Conservation (phyloP, 371 early-diverging fungal genomes). For the Dichotomocladium elegans region DNA sequence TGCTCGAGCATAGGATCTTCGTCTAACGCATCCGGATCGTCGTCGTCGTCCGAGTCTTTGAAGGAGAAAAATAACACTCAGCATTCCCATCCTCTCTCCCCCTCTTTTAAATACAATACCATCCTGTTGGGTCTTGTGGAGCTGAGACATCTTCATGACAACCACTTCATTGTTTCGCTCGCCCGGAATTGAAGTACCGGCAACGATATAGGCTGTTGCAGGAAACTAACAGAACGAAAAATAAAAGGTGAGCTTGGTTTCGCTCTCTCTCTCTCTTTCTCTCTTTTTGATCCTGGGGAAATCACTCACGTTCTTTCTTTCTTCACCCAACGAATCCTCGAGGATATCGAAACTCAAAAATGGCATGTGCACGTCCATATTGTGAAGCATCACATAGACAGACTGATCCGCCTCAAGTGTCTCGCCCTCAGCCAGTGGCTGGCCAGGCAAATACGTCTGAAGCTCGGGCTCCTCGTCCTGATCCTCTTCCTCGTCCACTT, state of each 20-base stretch:
- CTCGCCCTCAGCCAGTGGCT: constrained; percentile 83
- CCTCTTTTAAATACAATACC: constrained; percentile 35
- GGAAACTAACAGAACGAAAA: constrained; percentile 61
- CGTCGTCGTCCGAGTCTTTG: constrained; percentile 68
- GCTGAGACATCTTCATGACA: constrained; percentile 89
- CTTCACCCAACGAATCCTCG: constrained; percentile 77
- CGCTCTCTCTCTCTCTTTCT: neutral
- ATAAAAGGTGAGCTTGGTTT: neutral
- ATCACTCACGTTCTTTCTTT: constrained; percentile 64
- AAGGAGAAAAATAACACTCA: neutral
- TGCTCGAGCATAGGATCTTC: constrained; percentile 92
- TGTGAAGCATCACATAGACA: constrained; percentile 95
- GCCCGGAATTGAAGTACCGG: constrained; percentile 90
- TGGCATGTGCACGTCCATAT: constrained; percentile 91
- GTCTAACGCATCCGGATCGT: constrained; percentile 80
- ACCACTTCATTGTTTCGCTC: constrained; percentile 85
- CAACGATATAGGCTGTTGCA: constrained; percentile 87
- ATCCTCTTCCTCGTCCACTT: constrained; percentile 46
- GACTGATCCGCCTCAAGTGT: constrained; percentile 90
- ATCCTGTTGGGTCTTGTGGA: constrained; percentile 89
- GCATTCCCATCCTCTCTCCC: neutral
- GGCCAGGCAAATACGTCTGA: constrained; percentile 91
- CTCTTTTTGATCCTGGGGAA: neutral
- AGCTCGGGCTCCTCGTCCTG: constrained; percentile 48
- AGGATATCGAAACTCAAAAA: constrained; percentile 94